These are phyloP conservation scores for maize (Zea mays) DNA, from an alignment of 176 grass and related monocot species.

Conservation along the genomic window DNA sequence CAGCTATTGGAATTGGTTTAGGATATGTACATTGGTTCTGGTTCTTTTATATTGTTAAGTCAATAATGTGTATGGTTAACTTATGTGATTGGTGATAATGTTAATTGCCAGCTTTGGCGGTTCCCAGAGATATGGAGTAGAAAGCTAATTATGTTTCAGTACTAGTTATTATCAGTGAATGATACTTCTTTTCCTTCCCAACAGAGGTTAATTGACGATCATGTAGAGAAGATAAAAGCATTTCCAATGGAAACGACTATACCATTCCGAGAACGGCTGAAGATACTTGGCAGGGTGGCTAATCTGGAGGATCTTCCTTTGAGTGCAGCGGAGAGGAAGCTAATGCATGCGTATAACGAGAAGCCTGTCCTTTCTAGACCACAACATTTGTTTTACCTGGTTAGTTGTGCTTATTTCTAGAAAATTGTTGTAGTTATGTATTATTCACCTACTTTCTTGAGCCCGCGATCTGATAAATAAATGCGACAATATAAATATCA, in stretches of 20 bases:
- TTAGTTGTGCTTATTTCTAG: constrained; percentile 38
- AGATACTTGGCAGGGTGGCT: constrained; percentile 84
- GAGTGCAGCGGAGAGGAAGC: constrained; percentile 81
- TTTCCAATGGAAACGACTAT: constrained; percentile 76
- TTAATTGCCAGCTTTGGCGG: background rate
- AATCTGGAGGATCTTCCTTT: constrained; percentile 97
- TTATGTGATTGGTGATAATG: constrained; percentile 14
- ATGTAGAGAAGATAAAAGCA: constrained; percentile 74
- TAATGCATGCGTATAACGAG: constrained; percentile 97
- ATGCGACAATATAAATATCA: constrained; percentile 15
- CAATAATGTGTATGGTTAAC: background rate
- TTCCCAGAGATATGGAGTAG: background rate
- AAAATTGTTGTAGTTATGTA: background rate
- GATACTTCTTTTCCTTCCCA: constrained; percentile 20
- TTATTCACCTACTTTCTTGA: constrained; percentile 7
- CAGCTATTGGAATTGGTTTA: background rate
- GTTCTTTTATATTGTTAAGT: background rate
- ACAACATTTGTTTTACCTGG: constrained; percentile 89
- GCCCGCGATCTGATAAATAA: constrained; percentile 6
- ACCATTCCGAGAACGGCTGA: constrained; percentile 85
- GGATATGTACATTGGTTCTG: background rate
- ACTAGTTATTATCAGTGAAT: constrained; percentile 15
- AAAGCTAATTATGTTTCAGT: background rate
- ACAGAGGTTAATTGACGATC: constrained; percentile 83
- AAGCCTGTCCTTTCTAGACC: constrained; percentile 95